Conservation (phyloP, 2,329 filamentous ascomycete species). For the Colletotrichum sp. region DNA sequence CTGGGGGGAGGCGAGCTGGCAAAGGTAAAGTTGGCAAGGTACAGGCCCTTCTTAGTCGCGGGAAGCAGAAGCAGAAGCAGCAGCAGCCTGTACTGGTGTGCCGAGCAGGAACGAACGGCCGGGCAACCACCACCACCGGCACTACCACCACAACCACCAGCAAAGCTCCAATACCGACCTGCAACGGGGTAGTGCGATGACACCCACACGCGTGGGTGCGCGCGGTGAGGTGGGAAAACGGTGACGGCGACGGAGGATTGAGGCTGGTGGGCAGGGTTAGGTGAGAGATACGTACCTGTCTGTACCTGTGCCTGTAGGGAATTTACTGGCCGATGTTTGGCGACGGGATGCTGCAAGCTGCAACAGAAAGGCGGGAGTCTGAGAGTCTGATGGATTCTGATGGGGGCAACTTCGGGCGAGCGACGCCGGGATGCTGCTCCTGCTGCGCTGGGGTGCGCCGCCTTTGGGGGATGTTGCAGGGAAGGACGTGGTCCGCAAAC, state of each 20-base stretch:
- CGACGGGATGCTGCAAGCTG: constrained; percentile 14
- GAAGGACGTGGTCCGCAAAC: background rate
- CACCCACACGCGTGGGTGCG: background rate
- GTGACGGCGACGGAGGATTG: background rate
- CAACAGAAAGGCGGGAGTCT: constrained; percentile 18
- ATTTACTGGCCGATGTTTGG: constrained; percentile 8
- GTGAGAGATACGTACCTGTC: constrained; percentile 2
- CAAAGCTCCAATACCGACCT: background rate
- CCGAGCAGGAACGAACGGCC: constrained; percentile 10
- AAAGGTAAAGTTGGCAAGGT: background rate
- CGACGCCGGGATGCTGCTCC: constrained; percentile 14
- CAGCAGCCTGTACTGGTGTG: background rate
- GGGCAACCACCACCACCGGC: background rate
- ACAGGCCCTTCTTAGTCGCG: background rate
- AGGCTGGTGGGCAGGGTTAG: background rate
- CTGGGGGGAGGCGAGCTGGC: constrained; percentile 20
- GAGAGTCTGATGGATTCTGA: constrained; percentile 13
- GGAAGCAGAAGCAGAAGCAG: background rate
- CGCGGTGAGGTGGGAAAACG: background rate
- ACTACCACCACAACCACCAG: background rate
- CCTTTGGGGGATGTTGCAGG: constrained; percentile 3
- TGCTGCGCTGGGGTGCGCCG: background rate
- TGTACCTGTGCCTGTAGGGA: background rate
- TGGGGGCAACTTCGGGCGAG: constrained; percentile 18
- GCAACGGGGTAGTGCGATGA: background rate